Conservation (phyloP, 2,329 filamentous ascomycete species). For the Aquanectria penicillioides region DNA sequence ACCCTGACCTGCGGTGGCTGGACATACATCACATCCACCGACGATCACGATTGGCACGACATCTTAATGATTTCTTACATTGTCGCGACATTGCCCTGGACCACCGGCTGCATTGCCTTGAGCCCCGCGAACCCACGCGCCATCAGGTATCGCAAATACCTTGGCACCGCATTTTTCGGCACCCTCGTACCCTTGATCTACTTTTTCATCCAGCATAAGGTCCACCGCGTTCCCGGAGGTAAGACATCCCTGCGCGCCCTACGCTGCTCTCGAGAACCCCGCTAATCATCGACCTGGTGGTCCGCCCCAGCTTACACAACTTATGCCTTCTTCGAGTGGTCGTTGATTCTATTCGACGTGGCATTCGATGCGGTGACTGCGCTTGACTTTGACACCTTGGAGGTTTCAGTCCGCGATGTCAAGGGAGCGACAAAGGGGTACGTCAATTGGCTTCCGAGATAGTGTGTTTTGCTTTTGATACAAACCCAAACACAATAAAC, state of each 20-base stretch:
- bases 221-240: constrained; percentile 94
- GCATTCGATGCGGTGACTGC: constrained; percentile 95
- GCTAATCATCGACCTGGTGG: constrained; percentile 30
- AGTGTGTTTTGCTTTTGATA: constrained; percentile 53
- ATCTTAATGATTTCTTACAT: constrained; percentile 99
- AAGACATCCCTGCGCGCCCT: constrained; percentile 46
- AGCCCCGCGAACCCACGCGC: constrained; percentile 86
- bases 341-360: constrained; percentile 92
- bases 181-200: constrained; percentile 91
- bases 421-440: constrained; percentile 97
- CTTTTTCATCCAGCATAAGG: constrained; percentile 99
- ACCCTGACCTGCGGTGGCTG: constrained; percentile 96
- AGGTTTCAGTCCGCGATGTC: constrained; percentile 87
- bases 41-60: constrained; percentile 98
- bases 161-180: constrained; percentile 87
- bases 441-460: constrained; percentile 94
- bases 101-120: constrained; percentile 85
- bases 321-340: constrained; percentile 98
- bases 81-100: constrained; percentile 95
- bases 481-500: constrained; percentile 44
- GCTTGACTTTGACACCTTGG: constrained; percentile 89
- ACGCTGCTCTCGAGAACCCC: not conserved
- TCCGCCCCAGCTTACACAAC: constrained; percentile 83
- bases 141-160: constrained; percentile 87
- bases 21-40: constrained; percentile 98